Evolutionary conservation across 495 filamentous ascomycete genomes (phyloP).

Genomic region (Articulospora tetracladia): DNA sequence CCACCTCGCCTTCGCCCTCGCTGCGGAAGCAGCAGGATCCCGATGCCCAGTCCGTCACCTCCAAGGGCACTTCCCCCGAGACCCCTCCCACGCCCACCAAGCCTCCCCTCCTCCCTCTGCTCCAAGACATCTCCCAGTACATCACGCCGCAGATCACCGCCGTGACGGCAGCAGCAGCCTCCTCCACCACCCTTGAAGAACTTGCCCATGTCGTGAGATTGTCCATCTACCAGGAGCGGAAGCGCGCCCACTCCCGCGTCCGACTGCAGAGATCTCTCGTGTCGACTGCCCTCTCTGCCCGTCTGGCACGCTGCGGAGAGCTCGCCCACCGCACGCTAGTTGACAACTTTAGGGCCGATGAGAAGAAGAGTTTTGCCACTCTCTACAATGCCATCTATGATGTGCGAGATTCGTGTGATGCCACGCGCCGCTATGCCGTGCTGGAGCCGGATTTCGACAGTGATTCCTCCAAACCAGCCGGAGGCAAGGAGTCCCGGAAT

Average conservation of each 20-base stretch:
- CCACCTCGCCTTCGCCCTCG: slow-evolving; percentile 22
- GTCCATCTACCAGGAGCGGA: slow-evolving; percentile 70
- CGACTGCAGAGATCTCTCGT: slow-evolving; percentile 64
- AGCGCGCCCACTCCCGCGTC: slow-evolving; percentile 59
- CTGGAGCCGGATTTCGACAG: slow-evolving; percentile 64
- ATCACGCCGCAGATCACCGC: slow-evolving; percentile 40
- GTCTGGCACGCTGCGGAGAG: slow-evolving; percentile 73
- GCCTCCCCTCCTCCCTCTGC: slow-evolving; percentile 40
- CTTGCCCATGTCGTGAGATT: slow-evolving; percentile 67
- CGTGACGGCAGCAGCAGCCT: slow-evolving; percentile 33
- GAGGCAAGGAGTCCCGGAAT: slow-evolving; percentile 41
- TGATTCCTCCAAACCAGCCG: slow-evolving; percentile 33
- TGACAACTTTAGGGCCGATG: slow-evolving; percentile 83
- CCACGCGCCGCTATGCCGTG: slow-evolving; percentile 61
- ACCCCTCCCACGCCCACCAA: slow-evolving; percentile 16
- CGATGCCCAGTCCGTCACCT: neutral
- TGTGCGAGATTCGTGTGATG: slow-evolving; percentile 79
- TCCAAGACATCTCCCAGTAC: slow-evolving; percentile 46
- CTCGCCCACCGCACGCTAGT: slow-evolving; percentile 78
- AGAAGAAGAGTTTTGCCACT: slow-evolving; percentile 82
- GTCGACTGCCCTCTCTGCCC: slow-evolving; percentile 74
- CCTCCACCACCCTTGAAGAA: slow-evolving; percentile 63
- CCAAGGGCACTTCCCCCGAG: slow-evolving; percentile 5
- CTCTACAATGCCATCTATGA: slow-evolving; percentile 87
- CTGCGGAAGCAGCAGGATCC: slow-evolving; percentile 12